phyloP scores from a whole-genome alignment of 805 yeast genomes.

The Tanozyma kutaoensis region DNA sequence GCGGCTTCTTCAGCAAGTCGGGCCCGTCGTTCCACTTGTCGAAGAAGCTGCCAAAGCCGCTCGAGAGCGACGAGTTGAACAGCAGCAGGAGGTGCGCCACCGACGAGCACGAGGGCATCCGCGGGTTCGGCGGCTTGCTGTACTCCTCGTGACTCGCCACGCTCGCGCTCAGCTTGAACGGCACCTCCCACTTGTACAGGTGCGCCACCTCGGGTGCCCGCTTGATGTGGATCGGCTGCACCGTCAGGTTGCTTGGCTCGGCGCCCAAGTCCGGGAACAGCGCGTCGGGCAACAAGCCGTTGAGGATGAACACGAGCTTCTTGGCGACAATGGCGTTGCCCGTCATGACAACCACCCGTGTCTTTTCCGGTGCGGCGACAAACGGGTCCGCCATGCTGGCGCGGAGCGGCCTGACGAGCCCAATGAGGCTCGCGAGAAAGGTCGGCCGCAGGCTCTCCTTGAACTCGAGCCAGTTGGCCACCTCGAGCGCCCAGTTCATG shows the following conservation, averaged over 20 bases:
- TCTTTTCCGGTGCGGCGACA: constrained; percentile 14
- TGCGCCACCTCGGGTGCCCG: too few relatives aligned
- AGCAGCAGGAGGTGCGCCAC: constrained; percentile 26
- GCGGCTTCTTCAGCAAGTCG: too few relatives aligned
- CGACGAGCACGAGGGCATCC: too few relatives aligned
- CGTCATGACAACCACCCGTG: constrained; percentile 42
- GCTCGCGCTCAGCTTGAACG: too few relatives aligned
- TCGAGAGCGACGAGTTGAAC: constrained; percentile 14
- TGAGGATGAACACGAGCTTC: constrained; percentile 38
- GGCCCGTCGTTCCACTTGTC: too few relatives aligned
- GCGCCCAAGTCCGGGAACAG: too few relatives aligned
- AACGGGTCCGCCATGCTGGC: constrained; percentile 9
- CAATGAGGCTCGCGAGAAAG: constrained; percentile 34
- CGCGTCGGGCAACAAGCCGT: constrained; percentile 38
- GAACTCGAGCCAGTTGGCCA: constrained; percentile 41
- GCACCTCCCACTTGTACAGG: too few relatives aligned
- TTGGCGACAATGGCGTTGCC: constrained; percentile 50
- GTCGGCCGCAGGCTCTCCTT: constrained; percentile 29
- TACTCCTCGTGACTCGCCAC: too few relatives aligned
- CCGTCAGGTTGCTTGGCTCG: too few relatives aligned
- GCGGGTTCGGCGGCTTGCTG: too few relatives aligned
- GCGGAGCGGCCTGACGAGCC: constrained; percentile 29
- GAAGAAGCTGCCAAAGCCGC: constrained; percentile 28
- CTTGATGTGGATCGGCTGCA: too few relatives aligned
- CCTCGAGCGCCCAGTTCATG: constrained; percentile 38